Evolutionary conservation across 129 eudicot species (phyloP).

Genomic region (Pulicaria dysenterica): DNA sequence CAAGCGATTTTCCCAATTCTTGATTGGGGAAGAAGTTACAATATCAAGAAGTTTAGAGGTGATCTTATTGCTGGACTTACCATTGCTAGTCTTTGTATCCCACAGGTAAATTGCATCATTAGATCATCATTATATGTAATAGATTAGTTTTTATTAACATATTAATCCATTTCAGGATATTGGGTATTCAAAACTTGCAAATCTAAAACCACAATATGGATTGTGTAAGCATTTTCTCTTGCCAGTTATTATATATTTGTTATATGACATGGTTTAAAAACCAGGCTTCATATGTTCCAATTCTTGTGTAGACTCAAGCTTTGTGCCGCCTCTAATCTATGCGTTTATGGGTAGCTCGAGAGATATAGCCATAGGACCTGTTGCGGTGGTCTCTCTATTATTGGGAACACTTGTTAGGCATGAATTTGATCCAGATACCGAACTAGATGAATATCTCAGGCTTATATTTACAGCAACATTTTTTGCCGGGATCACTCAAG

Average conservation of each 20-base stretch:
- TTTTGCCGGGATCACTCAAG: constrained; percentile 88
- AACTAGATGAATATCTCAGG: constrained; percentile 53
- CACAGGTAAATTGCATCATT: constrained; percentile 54
- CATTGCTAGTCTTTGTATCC: constrained; percentile 87
- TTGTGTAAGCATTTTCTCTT: constrained; percentile 57
- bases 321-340: constrained; percentile 82
- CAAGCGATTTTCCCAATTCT: constrained; percentile 84
- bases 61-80: constrained; percentile 87
- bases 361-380: constrained; percentile 89
- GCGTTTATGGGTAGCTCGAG: constrained; percentile 93
- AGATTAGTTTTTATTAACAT: background rate
- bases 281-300: background rate
- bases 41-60: constrained; percentile 59
- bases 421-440: constrained; percentile 57
- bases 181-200: constrained; percentile 78
- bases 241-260: background rate
- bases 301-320: constrained; percentile 63
- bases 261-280: background rate
- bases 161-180: constrained; percentile 61
- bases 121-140: background rate
- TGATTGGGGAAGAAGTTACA: constrained; percentile 73
- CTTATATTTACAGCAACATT: constrained; percentile 87
- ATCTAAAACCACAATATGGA: constrained; percentile 73
- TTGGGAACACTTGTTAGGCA: constrained; percentile 62
- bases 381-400: constrained; percentile 77